Evolutionary conservation across 1,284 basidiomycete genomes (phyloP).

Genomic region (Earliella scabrosa): DNA sequence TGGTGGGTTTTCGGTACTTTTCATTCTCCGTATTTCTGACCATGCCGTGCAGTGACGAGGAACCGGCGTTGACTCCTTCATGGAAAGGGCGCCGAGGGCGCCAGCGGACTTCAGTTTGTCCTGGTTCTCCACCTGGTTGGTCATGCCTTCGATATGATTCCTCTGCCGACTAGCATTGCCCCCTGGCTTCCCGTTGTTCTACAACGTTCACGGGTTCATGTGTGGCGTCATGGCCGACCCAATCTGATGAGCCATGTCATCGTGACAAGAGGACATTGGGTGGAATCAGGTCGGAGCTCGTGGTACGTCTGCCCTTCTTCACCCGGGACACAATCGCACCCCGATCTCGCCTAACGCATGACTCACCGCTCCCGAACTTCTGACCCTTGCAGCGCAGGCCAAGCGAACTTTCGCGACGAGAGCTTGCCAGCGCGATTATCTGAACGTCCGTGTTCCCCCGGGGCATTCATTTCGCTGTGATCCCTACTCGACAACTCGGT

Average conservation of each 20-base stretch:
- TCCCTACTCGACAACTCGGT: slow-evolving; percentile 3
- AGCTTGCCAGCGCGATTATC: background rate
- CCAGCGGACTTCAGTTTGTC: background rate
- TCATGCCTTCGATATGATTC: background rate
- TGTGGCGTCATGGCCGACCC: slow-evolving; percentile 8
- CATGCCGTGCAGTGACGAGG: background rate
- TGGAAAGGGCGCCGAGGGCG: background rate
- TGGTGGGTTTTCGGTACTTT: background rate
- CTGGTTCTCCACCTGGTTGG: background rate
- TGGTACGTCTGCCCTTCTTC: background rate
- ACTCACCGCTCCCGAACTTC: slow-evolving; percentile 2
- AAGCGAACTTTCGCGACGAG: slow-evolving; percentile 13
- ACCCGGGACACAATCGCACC: background rate
- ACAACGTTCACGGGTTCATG: background rate
- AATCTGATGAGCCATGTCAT: background rate
- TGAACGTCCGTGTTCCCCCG: slow-evolving; percentile 15
- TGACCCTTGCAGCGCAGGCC: slow-evolving; percentile 2
- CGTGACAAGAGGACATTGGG: slow-evolving; percentile 9
- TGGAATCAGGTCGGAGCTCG: slow-evolving; percentile 2
- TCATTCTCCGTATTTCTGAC: background rate
- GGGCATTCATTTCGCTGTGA: slow-evolving; percentile 6
- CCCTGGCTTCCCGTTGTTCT: background rate
- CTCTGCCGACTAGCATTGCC: background rate
- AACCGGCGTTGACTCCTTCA: background rate
- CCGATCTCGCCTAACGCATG: slow-evolving; percentile 8